Base-by-base conservation (phyloP, 2,329 filamentous ascomycete species). In the Coleophoma crateriformis region DNA sequence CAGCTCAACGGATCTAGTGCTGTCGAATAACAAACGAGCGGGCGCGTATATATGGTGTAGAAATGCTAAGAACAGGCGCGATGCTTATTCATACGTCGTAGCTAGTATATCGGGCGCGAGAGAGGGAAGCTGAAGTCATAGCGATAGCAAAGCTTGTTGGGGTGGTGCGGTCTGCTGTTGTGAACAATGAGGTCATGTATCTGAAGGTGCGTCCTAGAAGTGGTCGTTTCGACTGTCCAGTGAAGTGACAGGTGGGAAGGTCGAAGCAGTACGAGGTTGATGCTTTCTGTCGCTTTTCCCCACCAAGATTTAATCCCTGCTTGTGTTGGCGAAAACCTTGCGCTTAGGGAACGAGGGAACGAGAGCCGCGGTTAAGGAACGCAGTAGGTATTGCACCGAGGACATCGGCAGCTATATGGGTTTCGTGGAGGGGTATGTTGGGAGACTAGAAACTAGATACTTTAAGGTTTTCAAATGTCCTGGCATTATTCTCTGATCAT, bases 261-360 rank as follows among this genome's bases (percentile, higher is more conserved):
- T 41, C 19, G 38, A 41, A 15, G 22, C 8, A 15, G 14, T 44
- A 27, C 22, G 41, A 44, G 19, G 41, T 44, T 44, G 41, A 44
- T 44, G 41, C 19, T 20, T 43, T 43, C 40, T 38, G 3, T 27
- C 27, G 27, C 27, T 27, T 3, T 44, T 44, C 41, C 41, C 41
- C 41, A 44, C 41, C 41, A 44, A 44, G 41, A 44, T 13, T 27
- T 33, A 7, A 44, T 44, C 41, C 41, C 41, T 44, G 41, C 37
- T 39, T 7, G 37, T 7, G 13, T 15, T 19, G n/a, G 7, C 19
- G 37, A 39, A 19, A 14, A 39, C 37, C 37, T 39, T 39, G n/a
- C n/a, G 37, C n/a, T 19, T 39, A 39, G 14, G 19, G 4, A 38
- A 3, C 14, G 35, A 39, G 14, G 19, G 4, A 38, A 3, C 14